Percentiles rank a stretch among this genome's conserved stretches.
phyloP scores from a whole-genome alignment of 2,329 filamentous ascomycete species.

The Talaromyces sp. region DNA sequence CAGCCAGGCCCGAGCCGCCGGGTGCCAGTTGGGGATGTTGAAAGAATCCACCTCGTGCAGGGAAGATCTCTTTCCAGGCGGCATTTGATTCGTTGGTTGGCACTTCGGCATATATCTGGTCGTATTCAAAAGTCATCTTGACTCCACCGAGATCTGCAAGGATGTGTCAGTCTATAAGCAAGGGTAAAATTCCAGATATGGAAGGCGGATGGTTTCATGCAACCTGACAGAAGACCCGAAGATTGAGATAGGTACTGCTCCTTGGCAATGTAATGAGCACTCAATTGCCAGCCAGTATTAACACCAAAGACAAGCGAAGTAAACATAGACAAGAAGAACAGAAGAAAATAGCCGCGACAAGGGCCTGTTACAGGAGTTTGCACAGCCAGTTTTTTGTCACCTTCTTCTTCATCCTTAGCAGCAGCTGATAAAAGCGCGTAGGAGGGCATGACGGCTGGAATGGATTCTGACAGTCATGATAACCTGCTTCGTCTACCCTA shows the following conservation, averaged over 20 bases:
- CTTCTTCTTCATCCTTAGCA: neutral
- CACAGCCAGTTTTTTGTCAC: neutral
- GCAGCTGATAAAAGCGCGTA: neutral
- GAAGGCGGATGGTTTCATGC: neutral
- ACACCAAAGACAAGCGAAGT: slow-evolving; percentile 1
- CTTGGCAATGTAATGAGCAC: neutral
- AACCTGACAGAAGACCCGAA: neutral
- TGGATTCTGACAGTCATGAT: neutral
- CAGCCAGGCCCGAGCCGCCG: slow-evolving; percentile 5
- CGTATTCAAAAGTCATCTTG: neutral
- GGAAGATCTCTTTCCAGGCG: slow-evolving; percentile 4
- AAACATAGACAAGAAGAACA: neutral
- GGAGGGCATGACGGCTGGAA: neutral
- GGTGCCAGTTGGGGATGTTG: slow-evolving; percentile 8
- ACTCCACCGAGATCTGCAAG: neutral
- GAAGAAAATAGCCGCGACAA: neutral
- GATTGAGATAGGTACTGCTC: neutral
- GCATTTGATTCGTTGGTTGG: neutral
- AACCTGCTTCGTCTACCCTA: neutral
- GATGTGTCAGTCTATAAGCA: neutral
- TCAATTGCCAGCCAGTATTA: slow-evolving; percentile 3
- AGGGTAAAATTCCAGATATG: neutral
- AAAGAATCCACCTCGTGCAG: slow-evolving; percentile 3
- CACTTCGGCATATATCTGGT: neutral
- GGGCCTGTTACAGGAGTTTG: neutral